Base-by-base conservation (phyloP, 306 rosid genomes). In the Heteromeles arbutifolia region DNA sequence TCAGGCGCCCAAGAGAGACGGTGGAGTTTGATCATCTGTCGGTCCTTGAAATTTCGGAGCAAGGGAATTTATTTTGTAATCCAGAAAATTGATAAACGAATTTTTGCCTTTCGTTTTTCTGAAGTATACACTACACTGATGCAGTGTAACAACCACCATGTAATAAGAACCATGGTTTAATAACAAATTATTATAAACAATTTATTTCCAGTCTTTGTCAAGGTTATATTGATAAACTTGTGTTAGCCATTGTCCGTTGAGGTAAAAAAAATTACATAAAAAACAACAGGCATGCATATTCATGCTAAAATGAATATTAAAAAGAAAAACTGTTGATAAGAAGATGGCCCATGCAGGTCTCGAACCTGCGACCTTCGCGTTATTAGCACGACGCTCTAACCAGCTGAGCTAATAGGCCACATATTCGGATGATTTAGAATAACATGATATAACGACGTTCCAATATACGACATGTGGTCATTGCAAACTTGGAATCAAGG, bases 1-100 rank as follows among this genome's bases (percentile, higher is more conserved):
- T 45, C 73, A 76, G 41, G 86, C 74, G 67, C 68, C 88, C 62
- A 83, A 83, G 74, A 82, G 76, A 80, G 77, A 83, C 31, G 31
- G 45, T 78, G 74, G 77, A 56, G 82, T 69, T 65, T 76, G 50
- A 39, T 73, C 29, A 37, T 78, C 76, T 82, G 26, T 75, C 76
- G 64, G 82, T 13, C 28, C 66, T 26, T 5, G 58, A 54, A 41
- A 18, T 44, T 21, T n/a, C 31, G 19, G 26, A 26, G 22, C 11
- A 66, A 69, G 18, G 32, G 17, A 21, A 29, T 28, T 48, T 17
- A 26, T 10, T 15, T 69, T 45, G 41, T 69, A 13, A 68, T 29
- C 67, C 67, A 45, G 18, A 62, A 24, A 1, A 24, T 2, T 3
- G 10, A 15, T 10, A 18, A 48, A 26, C 25, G 6, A 59, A 63